phyloP scores from a whole-genome alignment of 106 monocot genomes.

The Acorus calamus region DNA sequence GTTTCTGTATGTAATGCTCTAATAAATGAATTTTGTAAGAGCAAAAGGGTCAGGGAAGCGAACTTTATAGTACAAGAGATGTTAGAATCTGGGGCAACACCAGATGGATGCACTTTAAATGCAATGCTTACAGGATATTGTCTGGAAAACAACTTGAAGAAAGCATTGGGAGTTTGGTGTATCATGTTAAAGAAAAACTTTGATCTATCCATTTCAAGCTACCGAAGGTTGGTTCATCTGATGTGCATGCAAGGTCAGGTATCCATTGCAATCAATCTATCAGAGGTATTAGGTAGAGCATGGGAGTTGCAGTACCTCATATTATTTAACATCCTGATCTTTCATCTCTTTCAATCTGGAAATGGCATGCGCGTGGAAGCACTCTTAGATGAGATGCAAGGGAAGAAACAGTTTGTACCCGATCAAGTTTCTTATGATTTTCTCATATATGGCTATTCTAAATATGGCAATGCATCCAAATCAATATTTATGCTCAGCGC shows the following conservation, averaged over 20 bases:
- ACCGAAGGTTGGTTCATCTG: conserved; percentile 44
- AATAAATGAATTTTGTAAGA: conserved; percentile 34
- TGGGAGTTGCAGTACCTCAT: conserved; percentile 9
- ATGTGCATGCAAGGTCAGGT: conserved; percentile 16
- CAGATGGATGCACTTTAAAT: conserved; percentile 40
- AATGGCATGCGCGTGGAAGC: conserved; percentile 30
- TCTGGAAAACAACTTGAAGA: conserved; percentile 25
- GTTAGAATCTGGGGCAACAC: conserved; percentile 10
- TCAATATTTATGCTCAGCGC: conserved; percentile 37
- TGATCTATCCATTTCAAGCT: conserved; percentile 31
- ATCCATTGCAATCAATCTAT: conserved; percentile 26
- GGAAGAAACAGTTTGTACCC: conserved; percentile 15
- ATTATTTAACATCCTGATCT: conserved; percentile 67
- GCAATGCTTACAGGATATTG: conserved; percentile 39
- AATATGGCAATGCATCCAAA: conserved; percentile 34
- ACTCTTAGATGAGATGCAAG: conserved; percentile 52
- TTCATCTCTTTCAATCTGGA: conserved; percentile 51
- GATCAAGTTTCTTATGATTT: conserved; percentile 67
- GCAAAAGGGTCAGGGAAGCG: conserved; percentile 29
- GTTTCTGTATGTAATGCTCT: conserved; percentile 20
- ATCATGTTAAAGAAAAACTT: conserved; percentile 41
- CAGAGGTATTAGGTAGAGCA: conserved; percentile 23
- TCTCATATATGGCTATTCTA: conserved; percentile 63
- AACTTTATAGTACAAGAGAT: conserved; percentile 43
- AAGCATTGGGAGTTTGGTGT: conserved; percentile 38